Evolutionary conservation across 2,329 filamentous ascomycete genomes (phyloP).

Genomic region (Colletotrichum endophyticum): DNA sequence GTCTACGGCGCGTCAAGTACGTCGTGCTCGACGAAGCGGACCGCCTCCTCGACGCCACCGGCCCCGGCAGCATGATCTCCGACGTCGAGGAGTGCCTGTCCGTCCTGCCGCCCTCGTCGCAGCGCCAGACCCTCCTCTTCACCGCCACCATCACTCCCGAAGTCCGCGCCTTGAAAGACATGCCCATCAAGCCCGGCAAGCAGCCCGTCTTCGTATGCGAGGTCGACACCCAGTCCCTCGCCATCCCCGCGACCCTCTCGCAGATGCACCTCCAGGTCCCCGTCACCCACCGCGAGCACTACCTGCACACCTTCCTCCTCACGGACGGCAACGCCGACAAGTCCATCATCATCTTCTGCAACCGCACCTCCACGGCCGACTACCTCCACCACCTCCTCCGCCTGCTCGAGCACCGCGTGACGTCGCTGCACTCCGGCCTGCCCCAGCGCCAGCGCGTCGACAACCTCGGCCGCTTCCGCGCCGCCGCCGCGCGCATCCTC

Average conservation of each 20-base stretch:
- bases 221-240: conserved; percentile 75
- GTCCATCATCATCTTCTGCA: conserved; percentile 91
- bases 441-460: conserved; percentile 83
- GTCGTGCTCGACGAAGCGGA: conserved; percentile 97
- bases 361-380: conserved; percentile 86
- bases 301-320: conserved; percentile 85
- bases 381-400: conserved; percentile 88
- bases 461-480: conserved; percentile 91
- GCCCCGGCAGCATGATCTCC: conserved; percentile 86
- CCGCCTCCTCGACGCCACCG: conserved; percentile 76
- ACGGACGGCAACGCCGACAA: conserved; percentile 78
- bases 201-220: conserved; percentile 89
- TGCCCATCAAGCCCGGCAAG: conserved; percentile 71
- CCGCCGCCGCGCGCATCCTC: conserved; percentile 84
- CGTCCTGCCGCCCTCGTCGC: conserved; percentile 75
- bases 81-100: conserved; percentile 90
- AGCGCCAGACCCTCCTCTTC: conserved; percentile 93
- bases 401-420: conserved; percentile 86
- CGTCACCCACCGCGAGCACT: conserved; percentile 92
- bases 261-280: conserved; percentile 90
- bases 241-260: conserved; percentile 79
- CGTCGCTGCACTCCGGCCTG: conserved; percentile 86
- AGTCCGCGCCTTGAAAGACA: conserved; percentile 83
- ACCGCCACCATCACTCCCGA: conserved; percentile 95
- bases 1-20: conserved; percentile 78